Base-by-base conservation (phyloP, 352 stramenopile species). In the Pythium monospermum region DNA sequence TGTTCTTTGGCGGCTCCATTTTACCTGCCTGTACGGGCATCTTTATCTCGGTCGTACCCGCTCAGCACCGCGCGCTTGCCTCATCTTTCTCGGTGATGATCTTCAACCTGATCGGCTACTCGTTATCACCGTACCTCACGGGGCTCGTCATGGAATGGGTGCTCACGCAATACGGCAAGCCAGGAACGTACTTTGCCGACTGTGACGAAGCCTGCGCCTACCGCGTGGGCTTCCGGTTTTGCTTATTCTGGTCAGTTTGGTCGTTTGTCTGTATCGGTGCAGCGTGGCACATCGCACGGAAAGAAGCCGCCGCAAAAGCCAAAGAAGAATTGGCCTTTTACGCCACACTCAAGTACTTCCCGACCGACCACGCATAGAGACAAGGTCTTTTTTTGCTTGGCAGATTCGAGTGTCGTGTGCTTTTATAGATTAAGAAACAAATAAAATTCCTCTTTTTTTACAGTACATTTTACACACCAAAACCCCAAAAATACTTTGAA, bases 141-240 rank as follows among this genome's bases (percentile, higher is more conserved):
- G 80, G 80, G 0, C 49, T 87, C 13, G 83, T 88, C 52, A 91
- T 91, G 82, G 77, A 89, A 55, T 87, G 71, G 68, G 76, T 87
- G 42, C 74, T 86, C 30, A 72, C 64, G 8, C 64, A 93, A 33
- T 69, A 86, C 22, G 71, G 72, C 23, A 59, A 83, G 28, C 49
- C 64, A 0, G 65, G 71, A 30, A 85, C 67, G 45, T 90, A 90
- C 64, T 88, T 88, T 42, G 69, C 85, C 41, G 59, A 48, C 32
- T 92, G 82, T 51, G 82, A 92, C 57, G 79, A 90, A 57, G 82
- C 82, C 16, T 92, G 82, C 39, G 75, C 76, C 2, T 92, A 92
- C 60, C 73, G 82, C 4, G 64, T 90, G 16, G 82, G 78, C 30
- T 92, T 92, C 48, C 78, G 78, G 39, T 90, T 88, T 53, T 90